Base-by-base conservation (phyloP, 139 green algal genomes). In the Coelastrella sp. region DNA sequence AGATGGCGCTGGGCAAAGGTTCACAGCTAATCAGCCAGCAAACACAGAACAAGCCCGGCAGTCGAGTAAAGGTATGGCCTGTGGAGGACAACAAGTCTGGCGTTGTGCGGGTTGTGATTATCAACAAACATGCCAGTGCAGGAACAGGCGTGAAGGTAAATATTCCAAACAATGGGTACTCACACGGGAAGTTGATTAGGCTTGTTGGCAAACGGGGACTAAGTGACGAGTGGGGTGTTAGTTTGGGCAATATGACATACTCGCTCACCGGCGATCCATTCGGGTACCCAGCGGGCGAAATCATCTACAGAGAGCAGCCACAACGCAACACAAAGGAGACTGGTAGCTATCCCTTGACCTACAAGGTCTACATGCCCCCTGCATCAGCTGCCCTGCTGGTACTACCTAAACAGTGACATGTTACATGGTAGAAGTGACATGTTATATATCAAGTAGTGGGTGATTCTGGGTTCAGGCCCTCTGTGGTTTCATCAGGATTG, bases 91-190 rank as follows among this genome's bases (percentile, higher is more conserved):
- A 80, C 0, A 68, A 73, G 11, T 60, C 20, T 0, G 64, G 64
- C 3, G 20, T 71, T 16, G 65, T 81, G 47, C 77, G 87, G 7
- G 54, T 86, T 14, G 87, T 91, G 3, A 7, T 91, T 11, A 91
- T 91, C 47, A 91, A 91, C 78, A 91, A 91, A 73, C 71, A 89
- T 16, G 73, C 58, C 0, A 75, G 13, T 22, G 66, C 47, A 7
- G 54, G 32, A 5, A 60, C 54, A 47, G 74, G 74, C n/a, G 57
- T 90, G 20, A 11, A 19, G 7, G 16, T 89, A 23, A 20, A 74
- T 16, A 73, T 90, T 11, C 73, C 73, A 23, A 57, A 68, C 58
- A 7, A 19, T 4, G 57, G 23, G 11, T 90, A 84, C 8, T 17
- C 19, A 7, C 17, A 83, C 22, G 85, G 73, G 7, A 90, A 83